Evolutionary conservation across 1,284 basidiomycete species (phyloP), one percentile per base, ranked within the genome.

Genomic region (Ganoderma sinense): DNA sequence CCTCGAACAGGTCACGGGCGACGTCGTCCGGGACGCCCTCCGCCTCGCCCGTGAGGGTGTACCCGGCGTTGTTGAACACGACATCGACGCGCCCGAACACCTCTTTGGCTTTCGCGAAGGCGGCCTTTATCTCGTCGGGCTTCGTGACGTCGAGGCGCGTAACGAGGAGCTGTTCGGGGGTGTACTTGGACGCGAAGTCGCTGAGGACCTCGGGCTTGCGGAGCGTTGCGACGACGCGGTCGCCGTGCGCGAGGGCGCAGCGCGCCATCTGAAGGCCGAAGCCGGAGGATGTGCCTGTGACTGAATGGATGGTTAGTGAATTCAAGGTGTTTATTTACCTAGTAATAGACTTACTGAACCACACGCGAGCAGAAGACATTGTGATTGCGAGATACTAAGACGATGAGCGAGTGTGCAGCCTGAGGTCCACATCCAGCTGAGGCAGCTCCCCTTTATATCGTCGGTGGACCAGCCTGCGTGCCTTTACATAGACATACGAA

Each of bases 21-120:
- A 62, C 67, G 26, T 77, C 75, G 4, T 81, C 79, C 0, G 80
- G 77, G 0, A 78, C 76, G 16, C 72, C 76, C 70, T 84, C 83
- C 16, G 80, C 60, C 66, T 75, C 75, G 23, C 68, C 71, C 2
- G 66, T 18, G 16, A 73, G 36, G 10, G 65, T 68, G 58, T 67
- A 72, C 3, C 79, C 83, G 6, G 85, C 85, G 59, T 86, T 86
- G 75, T 83, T 86, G 72, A 84, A 78, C 7, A 86, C 81, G 31
- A 86, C 79, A 65, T 85, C 84, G 29, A 85, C 67, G 31, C 82
- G 76, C 7, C 83, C 84, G 71, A 85, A 85, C 36, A 73, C 71
- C 1, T 71, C 70, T 59, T 79, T 77, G 8, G 80, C 80, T 40
- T 72, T 74, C 8, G 70, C 71, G 61, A 86, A 85, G 1, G 82